These are phyloP conservation scores for Mollisia scopiformis DNA, from an alignment of 2,329 filamentous ascomycete species.

Conservation along the genomic window DNA sequence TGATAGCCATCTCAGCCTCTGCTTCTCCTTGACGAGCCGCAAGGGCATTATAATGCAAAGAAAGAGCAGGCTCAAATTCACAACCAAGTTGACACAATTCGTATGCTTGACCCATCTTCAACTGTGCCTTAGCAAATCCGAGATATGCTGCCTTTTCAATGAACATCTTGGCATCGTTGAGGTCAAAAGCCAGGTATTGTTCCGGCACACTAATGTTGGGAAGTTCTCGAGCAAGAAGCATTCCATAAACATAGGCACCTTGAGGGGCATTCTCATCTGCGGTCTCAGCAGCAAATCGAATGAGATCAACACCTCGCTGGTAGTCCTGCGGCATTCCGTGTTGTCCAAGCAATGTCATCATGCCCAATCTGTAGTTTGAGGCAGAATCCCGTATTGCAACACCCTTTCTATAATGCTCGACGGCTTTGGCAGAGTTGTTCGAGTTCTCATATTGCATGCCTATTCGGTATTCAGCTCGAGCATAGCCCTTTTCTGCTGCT, in stretches of 20 bases:
- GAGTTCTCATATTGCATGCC: conserved; percentile 98
- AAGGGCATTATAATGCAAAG: conserved; percentile 92
- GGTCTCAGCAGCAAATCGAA: conserved; percentile 79
- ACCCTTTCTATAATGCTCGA: conserved; percentile 86
- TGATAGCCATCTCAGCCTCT: conserved; percentile 94
- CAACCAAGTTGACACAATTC: conserved; percentile 93
- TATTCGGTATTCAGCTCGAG: conserved; percentile 91
- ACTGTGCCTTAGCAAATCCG: conserved; percentile 92
- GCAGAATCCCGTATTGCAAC: conserved; percentile 84
- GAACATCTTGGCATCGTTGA: conserved; percentile 77
- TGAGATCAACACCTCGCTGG: conserved; percentile 76
- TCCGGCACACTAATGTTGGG: conserved; percentile 88
- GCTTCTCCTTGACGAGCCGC: conserved; percentile 90
- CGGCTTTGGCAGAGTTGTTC: conserved; percentile 87
- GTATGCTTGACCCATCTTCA: conserved; percentile 96
- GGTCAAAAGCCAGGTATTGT: conserved; percentile 68
- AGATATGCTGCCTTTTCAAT: conserved; percentile 97
- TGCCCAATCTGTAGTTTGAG: conserved; percentile 83
- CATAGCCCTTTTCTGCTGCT: conserved; percentile 85
- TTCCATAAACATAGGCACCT: conserved; percentile 92
- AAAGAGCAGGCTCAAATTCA: conserved; percentile 91
- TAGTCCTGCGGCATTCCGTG: conserved; percentile 88
- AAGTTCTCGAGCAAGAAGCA: conserved; percentile 88
- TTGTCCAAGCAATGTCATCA: conserved; percentile 96
- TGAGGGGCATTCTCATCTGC: conserved; percentile 97